These are phyloP conservation scores for Monosporozyma aerobia DNA, from an alignment of 805 yeast genomes.

Conservation along the genomic window DNA sequence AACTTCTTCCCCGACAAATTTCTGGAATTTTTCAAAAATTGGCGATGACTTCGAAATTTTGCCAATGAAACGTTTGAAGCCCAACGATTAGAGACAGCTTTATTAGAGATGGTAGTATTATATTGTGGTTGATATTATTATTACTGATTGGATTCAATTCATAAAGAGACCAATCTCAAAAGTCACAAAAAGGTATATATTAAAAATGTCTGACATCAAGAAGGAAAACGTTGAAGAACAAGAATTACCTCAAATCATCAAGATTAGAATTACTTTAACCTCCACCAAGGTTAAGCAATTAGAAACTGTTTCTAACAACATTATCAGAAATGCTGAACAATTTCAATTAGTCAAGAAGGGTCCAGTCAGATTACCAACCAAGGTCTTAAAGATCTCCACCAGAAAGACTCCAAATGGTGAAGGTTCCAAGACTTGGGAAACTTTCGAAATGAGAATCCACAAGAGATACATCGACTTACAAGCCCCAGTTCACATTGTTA, in stretches of 20 bases:
- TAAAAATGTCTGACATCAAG: conserved; percentile 65
- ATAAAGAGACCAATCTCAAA: conserved; percentile 10
- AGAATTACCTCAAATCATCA: conserved; percentile 76
- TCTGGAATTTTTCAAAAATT: not conserved
- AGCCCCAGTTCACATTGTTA: conserved; percentile 89
- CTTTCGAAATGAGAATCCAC: conserved; percentile 99
- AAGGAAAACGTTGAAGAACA: conserved; percentile 81
- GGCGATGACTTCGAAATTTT: not conserved
- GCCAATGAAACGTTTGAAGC: not conserved
- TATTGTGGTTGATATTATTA: not conserved
- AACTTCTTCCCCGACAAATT: not conserved
- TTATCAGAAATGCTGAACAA: conserved; percentile 78
- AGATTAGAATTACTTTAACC: conserved; percentile 98
- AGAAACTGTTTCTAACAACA: conserved; percentile 91
- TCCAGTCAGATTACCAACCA: conserved; percentile 99
- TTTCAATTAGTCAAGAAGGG: conserved; percentile 88
- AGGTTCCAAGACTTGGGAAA: conserved; percentile 99
- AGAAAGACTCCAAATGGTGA: conserved; percentile 99
- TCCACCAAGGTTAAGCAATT: conserved; percentile 98
- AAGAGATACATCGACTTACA: conserved; percentile 98
- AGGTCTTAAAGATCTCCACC: conserved; percentile 95
- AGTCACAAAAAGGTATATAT: conserved; percentile 35
- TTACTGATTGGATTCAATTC: not conserved
- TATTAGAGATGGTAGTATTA: too few relatives aligned
- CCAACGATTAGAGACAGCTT: too few relatives aligned